Conservation (phyloP, 495 filamentous ascomycete genomes). For the Lasiosphaeria ovina region DNA sequence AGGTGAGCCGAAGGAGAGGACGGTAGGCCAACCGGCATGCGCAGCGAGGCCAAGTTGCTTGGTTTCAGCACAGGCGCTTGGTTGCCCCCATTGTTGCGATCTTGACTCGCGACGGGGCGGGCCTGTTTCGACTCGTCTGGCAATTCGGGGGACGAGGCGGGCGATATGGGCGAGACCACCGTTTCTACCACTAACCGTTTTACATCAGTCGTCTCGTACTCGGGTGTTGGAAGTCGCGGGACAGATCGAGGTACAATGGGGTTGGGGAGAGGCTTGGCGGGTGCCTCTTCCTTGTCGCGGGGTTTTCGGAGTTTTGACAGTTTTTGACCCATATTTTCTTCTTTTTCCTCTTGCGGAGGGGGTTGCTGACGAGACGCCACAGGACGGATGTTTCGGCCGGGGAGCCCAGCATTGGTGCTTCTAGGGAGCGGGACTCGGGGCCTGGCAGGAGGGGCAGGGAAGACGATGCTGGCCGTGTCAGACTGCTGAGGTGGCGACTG, state of each 20-base stretch:
- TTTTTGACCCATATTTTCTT: constrained; percentile 28
- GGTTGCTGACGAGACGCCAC: constrained; percentile 21
- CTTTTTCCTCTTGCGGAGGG: constrained; percentile 15
- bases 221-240: constrained; percentile 24
- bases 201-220: constrained; percentile 27
- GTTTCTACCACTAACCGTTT: constrained; percentile 17
- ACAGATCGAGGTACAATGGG: constrained; percentile 13
- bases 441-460: constrained; percentile 10
- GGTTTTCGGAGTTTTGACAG: constrained; percentile 10
- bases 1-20: constrained; percentile 21
- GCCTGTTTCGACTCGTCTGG: constrained; percentile 11
- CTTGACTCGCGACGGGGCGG: constrained; percentile 13
- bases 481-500: constrained; percentile 18
- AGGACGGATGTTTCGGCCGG: constrained; percentile 36
- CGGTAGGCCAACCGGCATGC: constrained; percentile 19
- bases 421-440: constrained; percentile 19
- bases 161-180: constrained; percentile 28
- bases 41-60: constrained; percentile 14
- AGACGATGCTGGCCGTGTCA: constrained; percentile 2
- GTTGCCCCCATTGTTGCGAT: constrained; percentile 9
- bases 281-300: constrained; percentile 9
- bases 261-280: constrained; percentile 17
- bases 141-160: constrained; percentile 31
- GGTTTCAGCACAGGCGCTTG: constrained; percentile 13
- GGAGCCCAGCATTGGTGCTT: constrained; percentile 24